Base-by-base conservation (phyloP, 768 basidiomycete genomes). In the Leucocoprinus birnbaumii region DNA sequence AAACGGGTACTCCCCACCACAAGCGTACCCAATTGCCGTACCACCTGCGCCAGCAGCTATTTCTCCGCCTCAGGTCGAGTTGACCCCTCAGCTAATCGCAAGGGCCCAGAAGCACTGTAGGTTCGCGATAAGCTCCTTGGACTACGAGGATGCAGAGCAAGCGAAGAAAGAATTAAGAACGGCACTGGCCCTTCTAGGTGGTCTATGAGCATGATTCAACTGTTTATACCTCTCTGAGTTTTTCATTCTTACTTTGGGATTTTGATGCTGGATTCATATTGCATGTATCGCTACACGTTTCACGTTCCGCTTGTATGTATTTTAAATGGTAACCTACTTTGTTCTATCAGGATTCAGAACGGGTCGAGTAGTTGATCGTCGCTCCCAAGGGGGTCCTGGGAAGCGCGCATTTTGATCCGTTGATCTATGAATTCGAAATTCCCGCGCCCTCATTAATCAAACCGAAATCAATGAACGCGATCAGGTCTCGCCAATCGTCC, bases 121-220 rank as follows among this genome's bases (percentile, higher is more conserved):
- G 51, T 97, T 89, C 72, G 96, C 96, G 6, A 91, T 98, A 55
- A 93, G 91, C 26, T 85, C 97, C n/a, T 75, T 99, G 52, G 94
- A 98, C 65, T 98, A 95, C 66, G 96, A 98, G 66, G 96, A 99
- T 68, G 77, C 78, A 9, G 88, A 89, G 59, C 89, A 91, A 62
- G 96, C 96, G 16, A 79, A 82, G 64, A 86, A 80, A 66, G 94
- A 99, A 70, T 70, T 99, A 60, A 77, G 81, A 60, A 76, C 80
- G 34, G 96, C 96, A 13, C 70, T 99, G 58, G 76, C 74, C 27
- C 68, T 82, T 31, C 73, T 93, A 19, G 88, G 84, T 21, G 85
- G 74, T 3, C 46, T 58, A 43, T 53, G 43, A 49, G 25, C 16
- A n/a, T 22, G 18, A 41, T 18, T 2, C 11, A 10, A 21, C 7